A percentile compares a stretch with the other conserved stretches of the same genome.
Conservation (phyloP, 306 rosid genomes). For the Lablab purpureus region DNA sequence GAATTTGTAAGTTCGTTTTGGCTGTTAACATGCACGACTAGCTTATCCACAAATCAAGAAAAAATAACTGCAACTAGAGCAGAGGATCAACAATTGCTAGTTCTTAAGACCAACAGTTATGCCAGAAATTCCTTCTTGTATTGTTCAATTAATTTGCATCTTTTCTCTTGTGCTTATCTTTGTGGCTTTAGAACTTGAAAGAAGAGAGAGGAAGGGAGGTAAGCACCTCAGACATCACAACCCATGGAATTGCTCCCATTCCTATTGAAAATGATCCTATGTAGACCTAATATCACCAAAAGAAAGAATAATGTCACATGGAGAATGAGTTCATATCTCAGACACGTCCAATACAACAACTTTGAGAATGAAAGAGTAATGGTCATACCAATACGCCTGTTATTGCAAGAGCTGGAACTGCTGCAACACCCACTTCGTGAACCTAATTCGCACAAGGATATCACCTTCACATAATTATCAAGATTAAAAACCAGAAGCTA, state of each 20-base stretch:
- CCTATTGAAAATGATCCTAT: slow-evolving; percentile 83
- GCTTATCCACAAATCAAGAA: background rate
- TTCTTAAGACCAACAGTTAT: too few species aligned
- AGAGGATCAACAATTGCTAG: slow-evolving; percentile 2
- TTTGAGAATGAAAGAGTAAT: slow-evolving; percentile 18
- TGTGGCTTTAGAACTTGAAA: background rate
- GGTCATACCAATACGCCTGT: slow-evolving; percentile 80
- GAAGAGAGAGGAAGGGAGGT: background rate
- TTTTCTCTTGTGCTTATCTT: background rate
- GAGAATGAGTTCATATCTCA: slow-evolving; percentile 25
- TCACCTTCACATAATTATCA: slow-evolving; percentile 33
- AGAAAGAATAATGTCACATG: background rate
- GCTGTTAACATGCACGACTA: background rate
- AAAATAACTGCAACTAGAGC: background rate
- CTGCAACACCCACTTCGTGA: slow-evolving; percentile 54
- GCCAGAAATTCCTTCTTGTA: background rate
- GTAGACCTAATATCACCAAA: slow-evolving; percentile 63
- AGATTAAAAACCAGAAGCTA: slow-evolving; percentile 23
- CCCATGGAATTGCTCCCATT: slow-evolving; percentile 99
- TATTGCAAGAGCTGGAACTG: slow-evolving; percentile 70
- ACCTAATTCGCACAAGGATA: slow-evolving; percentile 55
- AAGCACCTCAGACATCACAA: slow-evolving; percentile 92
- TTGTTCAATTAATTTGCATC: slow-evolving; percentile 21
- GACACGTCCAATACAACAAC: background rate
- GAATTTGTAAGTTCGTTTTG: slow-evolving; percentile 22